These are phyloP conservation scores for Westerdykella aurantiaca DNA, from an alignment of 2,329 filamentous ascomycete genomes.

Conservation along the genomic window DNA sequence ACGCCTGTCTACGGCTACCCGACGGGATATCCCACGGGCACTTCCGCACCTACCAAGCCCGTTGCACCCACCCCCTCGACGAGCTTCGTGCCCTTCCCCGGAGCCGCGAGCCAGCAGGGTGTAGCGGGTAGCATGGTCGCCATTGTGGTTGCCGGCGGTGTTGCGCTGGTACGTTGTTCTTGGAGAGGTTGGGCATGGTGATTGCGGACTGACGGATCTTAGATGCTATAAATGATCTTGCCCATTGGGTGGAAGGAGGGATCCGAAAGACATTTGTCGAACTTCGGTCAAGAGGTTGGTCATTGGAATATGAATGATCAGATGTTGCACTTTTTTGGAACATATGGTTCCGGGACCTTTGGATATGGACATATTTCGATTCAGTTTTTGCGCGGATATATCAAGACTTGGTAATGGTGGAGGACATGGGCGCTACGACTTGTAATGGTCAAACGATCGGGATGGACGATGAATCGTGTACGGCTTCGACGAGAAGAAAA, in stretches of 20 bases:
- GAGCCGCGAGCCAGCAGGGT: slow-evolving; percentile 17
- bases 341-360: too few relatives aligned
- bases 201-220: too few relatives aligned
- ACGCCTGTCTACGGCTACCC: slow-evolving; percentile 14
- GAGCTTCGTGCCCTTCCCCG: slow-evolving; percentile 21
- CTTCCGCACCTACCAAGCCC: slow-evolving; percentile 12
- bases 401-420: too few relatives aligned
- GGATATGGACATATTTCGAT: too few relatives aligned
- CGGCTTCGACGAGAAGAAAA: too few relatives aligned
- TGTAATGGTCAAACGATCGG: too few relatives aligned
- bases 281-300: neutral
- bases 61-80: slow-evolving; percentile 12
- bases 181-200: too few relatives aligned
- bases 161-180: slow-evolving; percentile 22
- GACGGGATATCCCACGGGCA: slow-evolving; percentile 16
- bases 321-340: neutral
- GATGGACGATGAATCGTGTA: too few relatives aligned
- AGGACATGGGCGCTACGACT: too few relatives aligned
- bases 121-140: slow-evolving; percentile 24
- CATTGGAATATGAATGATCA: neutral
- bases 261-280: neutral
- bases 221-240: neutral
- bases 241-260: too few relatives aligned
- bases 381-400: too few relatives aligned
- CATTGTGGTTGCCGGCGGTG: slow-evolving; percentile 27